Evolutionary conservation across 164 flowering plant genomes (phyloP).

Genomic region (Vitis rotundifolia): DNA sequence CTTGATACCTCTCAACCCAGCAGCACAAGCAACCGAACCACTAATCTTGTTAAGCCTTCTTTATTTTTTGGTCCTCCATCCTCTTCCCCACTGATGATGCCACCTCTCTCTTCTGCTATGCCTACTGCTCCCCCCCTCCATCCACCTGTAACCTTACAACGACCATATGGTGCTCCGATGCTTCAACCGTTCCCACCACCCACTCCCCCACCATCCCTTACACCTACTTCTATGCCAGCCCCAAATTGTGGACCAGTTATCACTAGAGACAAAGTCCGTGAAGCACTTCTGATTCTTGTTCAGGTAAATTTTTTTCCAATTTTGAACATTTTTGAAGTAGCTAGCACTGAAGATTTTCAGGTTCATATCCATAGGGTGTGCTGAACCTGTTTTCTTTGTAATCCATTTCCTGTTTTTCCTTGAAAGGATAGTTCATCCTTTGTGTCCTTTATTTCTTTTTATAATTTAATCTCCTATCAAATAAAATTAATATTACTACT

Average conservation of each 20-base stretch:
- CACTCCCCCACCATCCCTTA: constrained; percentile 75
- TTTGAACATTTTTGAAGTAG: background rate
- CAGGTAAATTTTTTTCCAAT: constrained; percentile 35
- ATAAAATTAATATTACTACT: too few species aligned
- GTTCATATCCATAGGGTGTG: background rate
- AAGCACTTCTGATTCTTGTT: constrained; percentile 53
- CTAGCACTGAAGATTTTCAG: background rate
- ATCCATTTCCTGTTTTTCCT: too few species aligned
- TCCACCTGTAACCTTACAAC: constrained; percentile 57
- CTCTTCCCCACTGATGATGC: constrained; percentile 40
- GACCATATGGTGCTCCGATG: constrained; percentile 75
- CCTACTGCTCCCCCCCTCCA: constrained; percentile 71
- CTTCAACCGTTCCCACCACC: constrained; percentile 95
- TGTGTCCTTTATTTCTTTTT: too few species aligned
- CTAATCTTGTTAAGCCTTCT: constrained; percentile 65
- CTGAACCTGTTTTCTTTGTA: background rate
- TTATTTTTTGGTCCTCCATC: constrained; percentile 53
- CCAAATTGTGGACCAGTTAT: constrained; percentile 52
- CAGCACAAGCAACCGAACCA: constrained; percentile 29
- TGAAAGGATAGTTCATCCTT: too few species aligned
- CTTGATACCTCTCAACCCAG: constrained; percentile 46
- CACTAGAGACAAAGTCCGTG: constrained; percentile 65
- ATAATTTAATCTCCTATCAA: too few species aligned
- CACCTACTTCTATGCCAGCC: constrained; percentile 44
- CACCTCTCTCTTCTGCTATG: constrained; percentile 50